Evolutionary conservation across 176 grass and related monocot species (phyloP), one percentile per base, ranked within the genome.

Genomic region (Calamus simplicifolius): DNA sequence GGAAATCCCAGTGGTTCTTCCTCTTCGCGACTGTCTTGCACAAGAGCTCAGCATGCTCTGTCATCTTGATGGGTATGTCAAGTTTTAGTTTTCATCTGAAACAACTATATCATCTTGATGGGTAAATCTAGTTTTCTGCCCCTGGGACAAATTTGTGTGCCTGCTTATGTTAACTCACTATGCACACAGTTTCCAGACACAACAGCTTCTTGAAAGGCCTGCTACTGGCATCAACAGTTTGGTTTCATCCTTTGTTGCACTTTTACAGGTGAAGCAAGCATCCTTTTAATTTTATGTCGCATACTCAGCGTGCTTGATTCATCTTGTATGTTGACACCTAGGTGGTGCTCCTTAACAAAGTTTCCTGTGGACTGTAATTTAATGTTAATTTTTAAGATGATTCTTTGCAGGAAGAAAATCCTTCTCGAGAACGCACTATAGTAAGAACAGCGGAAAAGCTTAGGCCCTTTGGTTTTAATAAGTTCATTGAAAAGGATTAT

Each of bases 361-460:
- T 43, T 43, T 12, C 7, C 35, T 43, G 35, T 43, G 35, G 35
- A 43, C 12, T 13, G 35, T 43, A 43, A 10, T 43, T 10, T 43
- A 10, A 43, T 43, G 10, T 43, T 43, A 12, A 13, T 43, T 43
- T 43, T 43, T 18, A 54, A 68, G 28, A 38, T 4, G 18, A 2
- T 48, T 68, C 5, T 68, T 68, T 55, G 19, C 75, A 98, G 84
- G 84, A 93, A 78, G 94, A 98, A 43, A 92, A 98, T 30, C 84
- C 79, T 65, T 85, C 88, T 61, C 74, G 94, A 58, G 94, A 98
- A 67, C 88, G 86, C 73, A 89, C 84, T 29, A 85, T 98, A 71
- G 69, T 98, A 61, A 88, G 94, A 83, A 93, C 94, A 75, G 84
- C 85, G 48, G 84, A 88, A 73, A 98, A 98, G 73, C 84, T 98